Percentiles rank a stretch among this genome's conserved stretches.
Conservation (phyloP, 139 green algal species). For the Eudorina sp. region DNA sequence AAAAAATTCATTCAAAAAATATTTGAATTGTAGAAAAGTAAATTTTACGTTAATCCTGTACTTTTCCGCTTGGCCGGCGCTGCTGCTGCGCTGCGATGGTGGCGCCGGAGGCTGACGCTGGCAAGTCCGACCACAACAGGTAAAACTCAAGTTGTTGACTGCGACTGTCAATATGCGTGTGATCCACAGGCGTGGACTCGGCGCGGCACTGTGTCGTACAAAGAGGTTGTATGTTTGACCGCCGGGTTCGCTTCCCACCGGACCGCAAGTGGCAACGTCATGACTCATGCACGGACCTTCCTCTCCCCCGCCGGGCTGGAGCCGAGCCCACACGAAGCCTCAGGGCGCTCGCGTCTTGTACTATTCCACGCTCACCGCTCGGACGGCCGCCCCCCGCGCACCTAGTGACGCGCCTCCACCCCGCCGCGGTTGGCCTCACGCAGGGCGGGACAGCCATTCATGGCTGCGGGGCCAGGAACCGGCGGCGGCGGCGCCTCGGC, state of each 20-base stretch:
- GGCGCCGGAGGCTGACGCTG: not conserved
- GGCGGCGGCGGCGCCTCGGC: not conserved
- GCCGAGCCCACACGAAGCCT: no score
- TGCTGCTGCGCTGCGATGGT: not conserved
- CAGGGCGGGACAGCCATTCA: not conserved
- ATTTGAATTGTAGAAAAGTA: no score
- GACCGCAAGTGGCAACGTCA: no score
- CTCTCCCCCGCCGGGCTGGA: no score
- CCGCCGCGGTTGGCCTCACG: not conserved
- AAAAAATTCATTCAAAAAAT: no score
- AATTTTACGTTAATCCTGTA: no score
- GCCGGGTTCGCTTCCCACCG: no score
- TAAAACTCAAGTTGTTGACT: not conserved
- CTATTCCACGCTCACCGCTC: not conserved
- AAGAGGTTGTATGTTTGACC: no score
- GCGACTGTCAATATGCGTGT: no score
- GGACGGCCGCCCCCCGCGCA: not conserved
- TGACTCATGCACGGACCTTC: not conserved
- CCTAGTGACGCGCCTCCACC: not conserved
- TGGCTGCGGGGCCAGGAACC: not conserved
- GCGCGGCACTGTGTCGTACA: no score
- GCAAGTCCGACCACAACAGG: conserved; percentile 6
- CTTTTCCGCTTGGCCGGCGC: no score
- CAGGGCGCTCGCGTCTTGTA: not conserved
- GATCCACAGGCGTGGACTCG: no score